Evolutionary conservation across 1,284 basidiomycete species (phyloP).

Genomic region (Ceratobasidium sp.): DNA sequence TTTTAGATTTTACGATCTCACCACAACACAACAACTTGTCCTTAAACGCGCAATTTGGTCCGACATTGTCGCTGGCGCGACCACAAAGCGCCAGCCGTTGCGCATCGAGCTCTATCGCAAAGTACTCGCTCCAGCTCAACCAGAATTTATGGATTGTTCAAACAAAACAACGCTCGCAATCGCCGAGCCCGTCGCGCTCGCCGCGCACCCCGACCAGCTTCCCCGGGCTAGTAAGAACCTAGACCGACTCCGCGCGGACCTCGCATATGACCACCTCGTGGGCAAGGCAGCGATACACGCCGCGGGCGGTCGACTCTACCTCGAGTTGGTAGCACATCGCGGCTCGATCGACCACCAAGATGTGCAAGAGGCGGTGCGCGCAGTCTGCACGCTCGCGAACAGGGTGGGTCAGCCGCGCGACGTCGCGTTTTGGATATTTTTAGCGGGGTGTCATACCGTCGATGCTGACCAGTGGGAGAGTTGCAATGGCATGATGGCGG

Average conservation of each 20-base stretch:
- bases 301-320: constrained; percentile 16
- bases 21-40: neutral
- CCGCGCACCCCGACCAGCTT: neutral
- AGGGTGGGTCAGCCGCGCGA: neutral
- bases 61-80: constrained; percentile 22
- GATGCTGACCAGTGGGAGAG: neutral
- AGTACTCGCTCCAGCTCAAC: neutral
- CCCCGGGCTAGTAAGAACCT: neutral
- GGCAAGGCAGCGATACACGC: constrained; percentile 7
- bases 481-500: constrained; percentile 11
- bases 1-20: neutral
- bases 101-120: constrained; percentile 17
- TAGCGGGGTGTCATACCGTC: constrained; percentile 20
- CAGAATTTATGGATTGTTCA: neutral
- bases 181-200: constrained; percentile 29
- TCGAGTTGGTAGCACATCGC: constrained; percentile 7
- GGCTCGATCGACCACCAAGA: neutral
- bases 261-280: neutral
- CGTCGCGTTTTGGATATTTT: constrained; percentile 33
- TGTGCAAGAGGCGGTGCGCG: neutral
- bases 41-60: constrained; percentile 1
- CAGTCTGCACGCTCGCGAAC: neutral
- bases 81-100: neutral
- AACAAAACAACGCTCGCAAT: constrained; percentile 10
- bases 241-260: constrained; percentile 1